A percentile compares a stretch with the other conserved stretches of the same genome.
These are phyloP conservation scores for Russula sp. DNA, from an alignment of 768 basidiomycete species.

Conservation along the genomic window DNA sequence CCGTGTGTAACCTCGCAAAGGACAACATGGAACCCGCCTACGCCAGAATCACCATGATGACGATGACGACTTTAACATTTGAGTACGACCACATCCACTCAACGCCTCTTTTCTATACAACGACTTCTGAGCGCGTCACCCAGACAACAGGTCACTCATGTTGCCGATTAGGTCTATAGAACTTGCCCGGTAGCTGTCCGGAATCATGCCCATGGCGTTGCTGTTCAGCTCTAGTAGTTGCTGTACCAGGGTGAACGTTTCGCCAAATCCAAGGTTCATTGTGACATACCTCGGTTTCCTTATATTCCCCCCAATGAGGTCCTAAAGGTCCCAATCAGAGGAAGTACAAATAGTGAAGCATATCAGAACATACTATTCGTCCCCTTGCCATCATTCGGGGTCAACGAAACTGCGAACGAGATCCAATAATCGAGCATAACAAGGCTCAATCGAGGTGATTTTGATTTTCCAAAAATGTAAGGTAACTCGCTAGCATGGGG, in stretches of 20 bases:
- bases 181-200: constrained; percentile 13
- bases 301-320: constrained; percentile 11
- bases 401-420: constrained; percentile 45
- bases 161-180: constrained; percentile 15
- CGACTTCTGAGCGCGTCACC: not conserved
- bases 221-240: constrained; percentile 20
- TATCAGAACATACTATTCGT: constrained; percentile 34
- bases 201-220: constrained; percentile 3
- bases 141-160: constrained; percentile 10
- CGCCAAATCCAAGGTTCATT: not conserved
- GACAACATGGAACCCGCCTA: constrained; percentile 43
- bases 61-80: constrained; percentile 60
- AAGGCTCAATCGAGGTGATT: constrained; percentile 33
- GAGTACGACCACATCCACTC: not conserved
- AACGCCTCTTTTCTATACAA: not conserved
- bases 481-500: constrained; percentile 30
- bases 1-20: constrained; percentile 54
- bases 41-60: constrained; percentile 37
- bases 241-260: constrained; percentile 6
- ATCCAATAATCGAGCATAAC: constrained; percentile 48
- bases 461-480: constrained; percentile 30
- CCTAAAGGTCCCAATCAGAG: constrained; percentile 3
- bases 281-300: constrained; percentile 8
- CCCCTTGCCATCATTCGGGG: constrained; percentile 46
- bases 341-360: not conserved